Evolutionary conservation across 2,329 filamentous ascomycete species (phyloP), one percentile per base, ranked within the genome.

Genomic region (Tolypocladium cylindrosporum): DNA sequence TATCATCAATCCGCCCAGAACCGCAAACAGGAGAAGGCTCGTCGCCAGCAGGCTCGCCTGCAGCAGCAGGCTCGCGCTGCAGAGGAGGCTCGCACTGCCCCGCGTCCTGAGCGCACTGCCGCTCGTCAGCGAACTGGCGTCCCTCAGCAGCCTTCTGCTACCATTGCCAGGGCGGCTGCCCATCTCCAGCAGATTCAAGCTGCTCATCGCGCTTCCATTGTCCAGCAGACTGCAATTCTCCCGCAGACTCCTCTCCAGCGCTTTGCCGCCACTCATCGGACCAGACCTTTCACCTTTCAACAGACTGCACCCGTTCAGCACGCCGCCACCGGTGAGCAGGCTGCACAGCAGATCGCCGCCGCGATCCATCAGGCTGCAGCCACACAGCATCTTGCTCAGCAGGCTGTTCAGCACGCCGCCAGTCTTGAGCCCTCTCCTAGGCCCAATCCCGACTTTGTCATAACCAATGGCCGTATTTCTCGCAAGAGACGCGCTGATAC

Each of bases 401-500:
- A 48, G 21, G 43, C 24, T 27, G 45, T 34, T 19, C 14, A 50
- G 45, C 45, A 50, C 24, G 27, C 14, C 27, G 24, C 45, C 45
- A 50, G 45, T 50, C 45, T 31, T 10, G 45, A 27, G 19, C 45
- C 5, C 13, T 34, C 45, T 19, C 45, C 24, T 6, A 50, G 24
- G 10, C 21, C 43, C 4, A 39, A 19, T 41, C 45, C 60, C 27
- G 55, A 55, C 10, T 56, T 61, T 45, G 56, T 62, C 50, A 56
- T 59, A 48, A 64, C 66, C 65, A 63, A 70, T 70, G 69, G 67
- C 60, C 65, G 52, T 59, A 59, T 59, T 54, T 66, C 65, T 55
- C 66, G 61, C 61, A 70, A 71, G 58, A 67, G 69, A 58, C 63
- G 56, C 57, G 67, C 69, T 56, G 54, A 69, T 62, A 61, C 67